phyloP scores from a whole-genome alignment of 352 stramenopile species.

The Phytophthora lateralis region DNA sequence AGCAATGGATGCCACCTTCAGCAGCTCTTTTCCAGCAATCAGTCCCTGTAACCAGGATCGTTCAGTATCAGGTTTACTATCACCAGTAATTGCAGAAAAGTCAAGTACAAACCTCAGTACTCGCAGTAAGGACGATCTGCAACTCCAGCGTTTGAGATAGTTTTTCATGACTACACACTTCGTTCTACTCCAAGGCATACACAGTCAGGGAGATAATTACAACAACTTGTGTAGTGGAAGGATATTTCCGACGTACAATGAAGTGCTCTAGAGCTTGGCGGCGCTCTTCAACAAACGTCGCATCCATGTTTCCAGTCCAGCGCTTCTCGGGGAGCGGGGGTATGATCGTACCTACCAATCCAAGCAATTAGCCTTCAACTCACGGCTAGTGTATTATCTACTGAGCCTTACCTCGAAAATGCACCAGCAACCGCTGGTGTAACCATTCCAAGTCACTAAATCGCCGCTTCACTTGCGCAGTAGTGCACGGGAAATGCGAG shows the following conservation, averaged over 20 bases:
- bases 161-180: conserved; percentile 87
- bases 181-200: conserved; percentile 55
- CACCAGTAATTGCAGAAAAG: neutral
- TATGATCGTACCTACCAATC: conserved; percentile 78
- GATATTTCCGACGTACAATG: conserved; percentile 52
- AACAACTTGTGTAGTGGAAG: neutral
- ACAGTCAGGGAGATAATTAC: neutral
- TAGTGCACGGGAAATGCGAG: conserved; percentile 62
- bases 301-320: conserved; percentile 90
- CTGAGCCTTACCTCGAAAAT: conserved; percentile 70
- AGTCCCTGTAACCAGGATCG: conserved; percentile 49
- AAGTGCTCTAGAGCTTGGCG: conserved; percentile 88
- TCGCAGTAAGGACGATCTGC: conserved; percentile 84
- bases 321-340: conserved; percentile 88
- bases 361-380: neutral
- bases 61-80: conserved; percentile 2
- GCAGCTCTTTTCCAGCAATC: conserved; percentile 81
- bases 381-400: neutral
- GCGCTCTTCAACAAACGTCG: conserved; percentile 89
- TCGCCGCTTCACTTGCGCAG: conserved; percentile 81
- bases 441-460: conserved; percentile 93
- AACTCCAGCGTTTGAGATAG: conserved; percentile 83
- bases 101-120: conserved; percentile 61
- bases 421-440: conserved; percentile 74
- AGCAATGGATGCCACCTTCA: conserved; percentile 77